phyloP scores from a whole-genome alignment of 2,329 filamentous ascomycete genomes.

The Lomentospora prolificans region DNA sequence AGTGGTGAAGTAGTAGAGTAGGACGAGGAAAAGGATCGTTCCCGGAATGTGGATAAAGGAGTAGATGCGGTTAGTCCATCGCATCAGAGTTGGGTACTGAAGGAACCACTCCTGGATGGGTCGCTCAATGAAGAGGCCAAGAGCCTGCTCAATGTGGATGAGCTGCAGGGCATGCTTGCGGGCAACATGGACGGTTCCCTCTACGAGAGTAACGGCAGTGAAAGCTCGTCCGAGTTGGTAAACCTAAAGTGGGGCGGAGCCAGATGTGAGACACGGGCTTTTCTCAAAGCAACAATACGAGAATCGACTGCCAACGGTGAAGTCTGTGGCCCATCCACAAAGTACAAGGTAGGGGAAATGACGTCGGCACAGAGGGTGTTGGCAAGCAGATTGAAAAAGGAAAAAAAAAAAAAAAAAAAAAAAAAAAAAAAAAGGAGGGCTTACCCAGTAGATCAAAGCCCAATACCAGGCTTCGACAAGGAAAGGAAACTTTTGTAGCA shows the following conservation, averaged over 20 bases:
- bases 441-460: slow-evolving; percentile 68
- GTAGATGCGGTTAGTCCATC: slow-evolving; percentile 63
- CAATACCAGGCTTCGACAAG: slow-evolving; percentile 69
- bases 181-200: slow-evolving; percentile 58
- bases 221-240: slow-evolving; percentile 68
- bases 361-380: too few species aligned
- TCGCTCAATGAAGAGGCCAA: slow-evolving; percentile 57
- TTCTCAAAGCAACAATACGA: neutral
- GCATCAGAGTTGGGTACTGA: slow-evolving; percentile 44
- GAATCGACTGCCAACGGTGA: too few species aligned
- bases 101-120: slow-evolving; percentile 47
- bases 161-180: slow-evolving; percentile 59
- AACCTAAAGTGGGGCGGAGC: slow-evolving; percentile 33
- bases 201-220: slow-evolving; percentile 57
- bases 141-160: slow-evolving; percentile 53
- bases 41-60: slow-evolving; percentile 72
- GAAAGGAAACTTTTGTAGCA: slow-evolving; percentile 61
- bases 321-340: too few species aligned
- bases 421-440: too few species aligned
- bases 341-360: too few species aligned
- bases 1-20: slow-evolving; percentile 62
- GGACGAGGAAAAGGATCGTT: slow-evolving; percentile 56
- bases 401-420: too few species aligned
- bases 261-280: neutral
- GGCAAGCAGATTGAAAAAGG: too few species aligned